phyloP scores from a whole-genome alignment of 177 flowering plant genomes.

The Vitis hybrid region DNA sequence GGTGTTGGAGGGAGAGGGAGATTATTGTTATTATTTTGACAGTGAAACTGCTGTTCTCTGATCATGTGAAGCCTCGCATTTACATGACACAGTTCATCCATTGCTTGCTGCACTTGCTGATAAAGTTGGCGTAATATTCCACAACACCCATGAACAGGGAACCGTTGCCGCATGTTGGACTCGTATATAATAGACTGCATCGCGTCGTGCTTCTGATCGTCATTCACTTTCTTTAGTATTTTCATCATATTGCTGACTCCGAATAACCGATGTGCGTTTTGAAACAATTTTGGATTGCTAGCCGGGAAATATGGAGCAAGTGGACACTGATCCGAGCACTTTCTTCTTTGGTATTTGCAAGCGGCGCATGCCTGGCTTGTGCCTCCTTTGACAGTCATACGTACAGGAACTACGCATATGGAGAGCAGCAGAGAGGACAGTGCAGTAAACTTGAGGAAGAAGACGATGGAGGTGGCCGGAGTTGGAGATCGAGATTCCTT shows the following conservation, averaged over 20 bases:
- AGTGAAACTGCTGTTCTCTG: not conserved
- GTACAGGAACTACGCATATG: not conserved
- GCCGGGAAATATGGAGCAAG: slow-evolving; percentile 71
- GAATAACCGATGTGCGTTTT: slow-evolving; percentile 52
- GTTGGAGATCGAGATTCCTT: not conserved
- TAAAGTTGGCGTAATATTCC: slow-evolving; percentile 19
- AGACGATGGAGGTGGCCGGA: not conserved
- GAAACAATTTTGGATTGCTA: slow-evolving; percentile 44
- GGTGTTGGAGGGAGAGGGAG: too few relatives aligned
- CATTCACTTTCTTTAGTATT: slow-evolving; percentile 26
- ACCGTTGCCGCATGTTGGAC: slow-evolving; percentile 39
- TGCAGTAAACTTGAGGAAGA: too few relatives aligned
- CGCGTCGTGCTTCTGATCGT: slow-evolving; percentile 35
- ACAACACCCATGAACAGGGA: slow-evolving; percentile 53
- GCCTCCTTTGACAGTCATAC: slow-evolving; percentile 48
- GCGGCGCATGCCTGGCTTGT: slow-evolving; percentile 71
- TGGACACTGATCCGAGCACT: slow-evolving; percentile 45
- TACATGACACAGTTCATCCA: slow-evolving; percentile 18
- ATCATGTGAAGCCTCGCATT: slow-evolving; percentile 1
- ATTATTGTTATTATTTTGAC: not conserved
- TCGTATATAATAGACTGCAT: slow-evolving; percentile 51
- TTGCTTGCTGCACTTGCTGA: not conserved
- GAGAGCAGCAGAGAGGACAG: not conserved
- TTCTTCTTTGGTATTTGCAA: slow-evolving; percentile 67
- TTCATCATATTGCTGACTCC: slow-evolving; percentile 57